phyloP scores from a whole-genome alignment of 306 rosid genomes.

The Ammopiptanthus mongolicus region DNA sequence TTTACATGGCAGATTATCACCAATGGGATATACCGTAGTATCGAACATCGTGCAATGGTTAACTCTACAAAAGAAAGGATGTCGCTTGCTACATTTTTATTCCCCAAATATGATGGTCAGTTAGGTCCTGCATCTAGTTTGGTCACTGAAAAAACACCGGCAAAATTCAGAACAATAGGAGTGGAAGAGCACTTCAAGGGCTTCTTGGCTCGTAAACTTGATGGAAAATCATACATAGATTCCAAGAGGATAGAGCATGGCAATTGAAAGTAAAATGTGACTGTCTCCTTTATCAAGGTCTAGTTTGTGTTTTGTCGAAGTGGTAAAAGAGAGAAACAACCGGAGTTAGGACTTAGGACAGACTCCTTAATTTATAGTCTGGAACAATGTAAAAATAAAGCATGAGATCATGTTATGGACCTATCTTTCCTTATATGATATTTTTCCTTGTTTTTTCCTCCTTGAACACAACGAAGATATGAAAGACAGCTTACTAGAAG shows the following conservation, averaged over 20 bases:
- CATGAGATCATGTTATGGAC: too few species aligned
- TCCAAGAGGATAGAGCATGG: slow-evolving; percentile 10
- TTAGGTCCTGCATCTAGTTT: slow-evolving; percentile 40
- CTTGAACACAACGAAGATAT: too few species aligned
- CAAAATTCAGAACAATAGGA: slow-evolving; percentile 24
- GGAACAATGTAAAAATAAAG: too few species aligned
- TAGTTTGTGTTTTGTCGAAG: too few species aligned
- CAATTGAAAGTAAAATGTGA: not conserved
- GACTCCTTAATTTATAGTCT: too few species aligned
- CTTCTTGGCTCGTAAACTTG: slow-evolving; percentile 31
- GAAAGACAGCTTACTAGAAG: too few species aligned
- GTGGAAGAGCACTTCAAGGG: slow-evolving; percentile 14
- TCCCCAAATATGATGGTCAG: slow-evolving; percentile 14
- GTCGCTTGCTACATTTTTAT: slow-evolving; percentile 33
- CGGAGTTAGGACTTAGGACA: too few species aligned
- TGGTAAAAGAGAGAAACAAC: too few species aligned
- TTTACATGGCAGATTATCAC: slow-evolving; percentile 23
- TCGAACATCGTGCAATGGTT: slow-evolving; percentile 26
- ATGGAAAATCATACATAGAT: slow-evolving; percentile 33
- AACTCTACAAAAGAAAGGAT: slow-evolving; percentile 21
- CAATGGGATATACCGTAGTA: slow-evolving; percentile 28
- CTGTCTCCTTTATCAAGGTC: too few species aligned
- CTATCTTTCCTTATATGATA: too few species aligned
- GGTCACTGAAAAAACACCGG: slow-evolving; percentile 29
- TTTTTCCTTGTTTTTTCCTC: too few species aligned